Evolutionary conservation across 2,329 filamentous ascomycete species (phyloP).

Genomic region (Harringtonia aguacate): DNA sequence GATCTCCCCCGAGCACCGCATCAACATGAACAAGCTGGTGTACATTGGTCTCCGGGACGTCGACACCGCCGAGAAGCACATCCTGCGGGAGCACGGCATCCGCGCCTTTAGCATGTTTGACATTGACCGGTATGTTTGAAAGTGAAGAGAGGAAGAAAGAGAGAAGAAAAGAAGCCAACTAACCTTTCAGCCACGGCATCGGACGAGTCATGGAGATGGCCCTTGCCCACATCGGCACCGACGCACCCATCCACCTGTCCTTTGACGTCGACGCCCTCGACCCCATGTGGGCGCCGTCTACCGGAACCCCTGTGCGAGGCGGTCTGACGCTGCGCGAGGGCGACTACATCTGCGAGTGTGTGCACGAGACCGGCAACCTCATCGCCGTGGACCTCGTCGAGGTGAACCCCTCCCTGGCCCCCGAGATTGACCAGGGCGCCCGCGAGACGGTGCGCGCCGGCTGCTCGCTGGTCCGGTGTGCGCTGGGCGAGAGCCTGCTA

Average conservation of each 20-base stretch:
- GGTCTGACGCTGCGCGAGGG: conserved; percentile 90
- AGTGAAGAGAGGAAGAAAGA: too few relatives aligned
- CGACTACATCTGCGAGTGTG: conserved; percentile 88
- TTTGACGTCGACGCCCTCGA: conserved; percentile 97
- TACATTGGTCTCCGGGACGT: conserved; percentile 95
- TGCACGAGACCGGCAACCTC: conserved; percentile 69
- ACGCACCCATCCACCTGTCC: conserved; percentile 93
- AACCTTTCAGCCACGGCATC: conserved; percentile 75
- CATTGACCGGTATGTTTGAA: too few relatives aligned
- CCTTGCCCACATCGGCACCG: conserved; percentile 85
- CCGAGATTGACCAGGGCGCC: conserved; percentile 50
- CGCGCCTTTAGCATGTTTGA: conserved; percentile 99
- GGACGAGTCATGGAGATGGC: conserved; percentile 97
- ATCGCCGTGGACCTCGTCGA: conserved; percentile 75
- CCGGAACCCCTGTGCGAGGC: conserved; percentile 87
- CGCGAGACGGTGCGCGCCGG: conserved; percentile 83
- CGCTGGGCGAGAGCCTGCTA: conserved; percentile 81
- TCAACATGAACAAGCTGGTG: conserved; percentile 75
- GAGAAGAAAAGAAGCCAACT: too few relatives aligned
- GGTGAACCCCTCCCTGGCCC: conserved; percentile 64
- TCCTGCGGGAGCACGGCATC: conserved; percentile 79
- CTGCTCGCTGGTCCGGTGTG: conserved; percentile 83
- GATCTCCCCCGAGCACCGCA: conserved; percentile 61
- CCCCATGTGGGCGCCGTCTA: conserved; percentile 92
- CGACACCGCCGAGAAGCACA: conserved; percentile 86